Conservation (phyloP, 129 eudicot species). For the Chrysanthemum lavandulifolium region DNA sequence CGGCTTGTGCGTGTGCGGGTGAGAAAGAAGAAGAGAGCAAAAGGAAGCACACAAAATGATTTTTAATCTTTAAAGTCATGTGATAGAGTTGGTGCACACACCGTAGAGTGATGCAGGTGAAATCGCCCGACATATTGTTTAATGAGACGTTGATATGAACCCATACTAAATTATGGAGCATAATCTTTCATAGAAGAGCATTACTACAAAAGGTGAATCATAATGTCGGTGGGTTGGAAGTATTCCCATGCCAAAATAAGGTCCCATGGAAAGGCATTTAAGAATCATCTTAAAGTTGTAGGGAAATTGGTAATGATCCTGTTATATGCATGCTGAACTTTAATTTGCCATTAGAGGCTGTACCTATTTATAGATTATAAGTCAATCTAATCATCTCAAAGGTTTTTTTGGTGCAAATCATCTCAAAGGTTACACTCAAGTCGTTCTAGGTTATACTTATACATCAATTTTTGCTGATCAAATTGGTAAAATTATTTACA, state of each 20-base stretch:
- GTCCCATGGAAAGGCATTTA: constrained; percentile 8
- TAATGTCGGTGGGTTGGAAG: constrained; percentile 14
- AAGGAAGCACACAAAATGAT: no score
- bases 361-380: no score
- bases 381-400: no score
- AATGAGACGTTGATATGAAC: background rate
- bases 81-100: no score
- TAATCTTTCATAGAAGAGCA: background rate
- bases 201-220: background rate
- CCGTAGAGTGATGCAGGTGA: background rate
- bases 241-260: constrained; percentile 8
- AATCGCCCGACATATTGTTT: background rate
- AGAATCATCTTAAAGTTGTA: background rate
- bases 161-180: background rate
- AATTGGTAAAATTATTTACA: no score
- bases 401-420: no score
- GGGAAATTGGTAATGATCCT: constrained; percentile 8
- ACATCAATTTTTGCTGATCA: no score
- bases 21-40: no score
- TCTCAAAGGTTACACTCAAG: no score
- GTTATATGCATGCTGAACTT: constrained; percentile 13
- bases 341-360: background rate
- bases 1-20: no score
- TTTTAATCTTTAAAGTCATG: no score
- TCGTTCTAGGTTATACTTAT: no score